Base-by-base conservation (phyloP, 1,139 yeast genomes). In the Taphrina deformans region DNA sequence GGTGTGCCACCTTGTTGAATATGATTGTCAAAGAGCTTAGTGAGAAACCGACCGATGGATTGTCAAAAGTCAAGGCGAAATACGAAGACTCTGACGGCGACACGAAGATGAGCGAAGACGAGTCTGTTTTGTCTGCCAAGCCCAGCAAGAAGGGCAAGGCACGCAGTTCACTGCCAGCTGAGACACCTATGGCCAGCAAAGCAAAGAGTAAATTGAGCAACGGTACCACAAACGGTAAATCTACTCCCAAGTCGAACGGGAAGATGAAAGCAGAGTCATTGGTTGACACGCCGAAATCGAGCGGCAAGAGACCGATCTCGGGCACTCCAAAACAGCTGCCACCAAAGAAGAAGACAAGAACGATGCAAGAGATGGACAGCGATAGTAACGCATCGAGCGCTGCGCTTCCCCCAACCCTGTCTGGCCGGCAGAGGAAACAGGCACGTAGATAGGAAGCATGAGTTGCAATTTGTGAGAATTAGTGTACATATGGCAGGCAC, bases 1-100 rank as follows among this genome's bases (percentile, higher is more conserved):
- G 99, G 71, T 85, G 91, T 51, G 85, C 84, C 62, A 91, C 98
- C 0, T 78, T 93, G 65, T 76, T 93, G 58, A 79, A 90, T 40
- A 88, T 96, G 3, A 81, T 93, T 27, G 84, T 90, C 0, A 83
- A 92, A 72, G 98, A 93, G 35, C 26, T 61, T 29, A 48, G 68
- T 44, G 63, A 50, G 14, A 38, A 38, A 21, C 48, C 58, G 16
- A 53, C 23, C 23, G 38, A 35, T 23, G 48, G 48, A 5, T 24
- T 23, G 41, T 12, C 40, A 14, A 59, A 38, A 31, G 35, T 23
- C 35, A 51, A 52, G n/a, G 41, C 21, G 6, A 59, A 50, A 41
- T 24, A 33, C 16, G 62, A 58, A 27, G 62, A 56, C 21, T 35
- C 45, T 23, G 63, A 59, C 23, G 55, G 29, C 14, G 63, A 59